Conservation (phyloP, 1,284 basidiomycete species). For the Baeospora myosura region DNA sequence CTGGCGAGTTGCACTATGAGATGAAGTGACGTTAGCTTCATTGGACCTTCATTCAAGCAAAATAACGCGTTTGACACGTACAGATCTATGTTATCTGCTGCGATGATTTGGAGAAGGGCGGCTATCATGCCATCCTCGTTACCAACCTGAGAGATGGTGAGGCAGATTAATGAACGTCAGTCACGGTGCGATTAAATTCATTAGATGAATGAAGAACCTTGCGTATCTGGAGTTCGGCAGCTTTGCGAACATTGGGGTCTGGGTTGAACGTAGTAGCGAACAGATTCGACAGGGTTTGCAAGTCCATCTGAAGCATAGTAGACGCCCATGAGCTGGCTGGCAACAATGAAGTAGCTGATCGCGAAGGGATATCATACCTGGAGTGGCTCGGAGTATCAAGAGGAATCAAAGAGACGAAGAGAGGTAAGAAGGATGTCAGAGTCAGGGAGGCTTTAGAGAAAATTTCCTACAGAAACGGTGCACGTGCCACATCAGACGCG, state of each 20-base stretch:
- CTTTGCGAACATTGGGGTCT: constrained; percentile 80
- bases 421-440: too few species aligned
- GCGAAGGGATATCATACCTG: too few species aligned
- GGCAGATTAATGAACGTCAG: neutral
- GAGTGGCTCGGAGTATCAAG: too few species aligned
- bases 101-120: constrained; percentile 76
- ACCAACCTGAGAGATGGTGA: constrained; percentile 43
- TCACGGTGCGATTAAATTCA: constrained; percentile 2
- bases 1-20: constrained; percentile 62
- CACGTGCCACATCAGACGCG: too few species aligned
- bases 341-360: too few species aligned
- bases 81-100: constrained; percentile 67
- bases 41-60: constrained; percentile 3
- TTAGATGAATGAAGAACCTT: constrained; percentile 40
- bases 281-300: constrained; percentile 66
- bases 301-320: constrained; percentile 59
- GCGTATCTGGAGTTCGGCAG: constrained; percentile 76
- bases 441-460: too few species aligned
- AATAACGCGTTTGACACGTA: constrained; percentile 46
- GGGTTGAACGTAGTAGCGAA: constrained; percentile 74
- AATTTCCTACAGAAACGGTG: too few species aligned
- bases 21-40: constrained; percentile 8
- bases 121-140: constrained; percentile 73
- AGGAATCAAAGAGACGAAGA: too few species aligned
- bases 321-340: too few species aligned